A percentile compares a stretch with the other conserved stretches of the same genome.
These are phyloP conservation scores for Candida gorgasii DNA, from an alignment of 805 yeast species.

Conservation along the genomic window DNA sequence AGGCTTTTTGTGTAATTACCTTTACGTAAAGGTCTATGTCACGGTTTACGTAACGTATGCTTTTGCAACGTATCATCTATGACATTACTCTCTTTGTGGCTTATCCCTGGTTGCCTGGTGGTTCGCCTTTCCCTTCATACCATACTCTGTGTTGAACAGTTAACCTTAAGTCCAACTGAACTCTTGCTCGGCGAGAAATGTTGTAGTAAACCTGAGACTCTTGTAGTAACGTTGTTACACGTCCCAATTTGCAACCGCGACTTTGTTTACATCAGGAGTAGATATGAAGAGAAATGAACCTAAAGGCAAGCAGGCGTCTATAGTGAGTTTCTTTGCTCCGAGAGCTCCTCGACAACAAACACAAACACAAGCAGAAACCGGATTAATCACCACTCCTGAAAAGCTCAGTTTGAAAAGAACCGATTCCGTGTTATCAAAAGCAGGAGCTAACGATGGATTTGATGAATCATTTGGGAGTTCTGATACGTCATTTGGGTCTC, in stretches of 20 bases:
- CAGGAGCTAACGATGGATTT: conserved; percentile 23
- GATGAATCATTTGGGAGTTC: conserved; percentile 28
- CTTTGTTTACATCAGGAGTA: conserved; percentile 4
- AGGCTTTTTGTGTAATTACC: too few species aligned
- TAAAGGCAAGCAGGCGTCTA: conserved; percentile 24
- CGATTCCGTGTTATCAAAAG: conserved; percentile 22
- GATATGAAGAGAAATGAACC: conserved; percentile 4
- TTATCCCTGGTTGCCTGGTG: too few species aligned
- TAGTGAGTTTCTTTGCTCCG: conserved; percentile 28
- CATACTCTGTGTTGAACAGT: too few species aligned
- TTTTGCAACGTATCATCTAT: too few species aligned
- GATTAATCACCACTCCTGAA: conserved; percentile 12
- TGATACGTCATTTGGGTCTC: conserved; percentile 39
- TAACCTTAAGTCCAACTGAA: too few species aligned
- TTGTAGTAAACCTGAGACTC: too few species aligned
- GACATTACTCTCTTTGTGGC: too few species aligned
- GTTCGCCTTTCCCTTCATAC: too few species aligned
- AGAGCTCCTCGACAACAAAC: not conserved
- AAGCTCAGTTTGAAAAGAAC: conserved; percentile 16
- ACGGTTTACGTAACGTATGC: too few species aligned
- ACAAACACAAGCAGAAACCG: not conserved
- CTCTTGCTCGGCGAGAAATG: too few species aligned
- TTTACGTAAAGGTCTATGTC: too few species aligned
- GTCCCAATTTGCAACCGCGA: conserved; percentile 6
- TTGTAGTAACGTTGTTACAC: too few species aligned